Base-by-base conservation (phyloP, 2,329 filamentous ascomycete species). In the Claviceps sorghi region DNA sequence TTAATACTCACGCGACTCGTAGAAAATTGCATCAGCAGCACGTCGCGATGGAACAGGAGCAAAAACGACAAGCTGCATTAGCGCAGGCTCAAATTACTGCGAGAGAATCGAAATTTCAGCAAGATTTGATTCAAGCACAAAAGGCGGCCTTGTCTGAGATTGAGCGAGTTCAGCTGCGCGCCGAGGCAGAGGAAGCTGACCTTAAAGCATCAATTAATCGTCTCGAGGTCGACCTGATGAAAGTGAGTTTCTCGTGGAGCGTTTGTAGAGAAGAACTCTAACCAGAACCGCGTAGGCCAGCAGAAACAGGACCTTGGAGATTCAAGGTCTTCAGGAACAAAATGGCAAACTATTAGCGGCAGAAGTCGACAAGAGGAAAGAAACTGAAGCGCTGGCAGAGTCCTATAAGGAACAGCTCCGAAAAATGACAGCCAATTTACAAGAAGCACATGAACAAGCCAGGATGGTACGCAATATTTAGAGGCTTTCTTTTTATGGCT, bases 121-220 rank as follows among this genome's bases (percentile, higher is more conserved):
- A 59, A 50, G 63, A 70, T 48, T 56, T 77, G 2, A 71, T 72
- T 2, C 69, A 75, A 43, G 68, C 67, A 26, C 72, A 72, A 45
- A 78, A 75, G 55, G 65, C 65, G 4, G 66, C 71, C 0, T 71
- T 77, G 54, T 67, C 69, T 2, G 77, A 81, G 52, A 61, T 68
- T 1, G 74, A 78, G 48, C 71, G 75, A 38, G 62, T 69, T 3
- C 70, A 70, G 51, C 69, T 72, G 30, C 68, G 75, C 43, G 65
- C 67, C 29, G 82, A 85, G 44, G 79, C 77, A 1, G 81, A 86
- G 59, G 72, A 77, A 50, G 75, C 78, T n/a, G 80, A 83, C 56
- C 65, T 86, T 13, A 76, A 77, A 59, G 75, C 74, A 26, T 81
- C 73, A 1, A 74, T 84, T 30, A 78, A 75, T 52, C 73, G 75